phyloP scores from a whole-genome alignment of 495 filamentous ascomycete genomes.

The Hypoxylon lienhwacheense region DNA sequence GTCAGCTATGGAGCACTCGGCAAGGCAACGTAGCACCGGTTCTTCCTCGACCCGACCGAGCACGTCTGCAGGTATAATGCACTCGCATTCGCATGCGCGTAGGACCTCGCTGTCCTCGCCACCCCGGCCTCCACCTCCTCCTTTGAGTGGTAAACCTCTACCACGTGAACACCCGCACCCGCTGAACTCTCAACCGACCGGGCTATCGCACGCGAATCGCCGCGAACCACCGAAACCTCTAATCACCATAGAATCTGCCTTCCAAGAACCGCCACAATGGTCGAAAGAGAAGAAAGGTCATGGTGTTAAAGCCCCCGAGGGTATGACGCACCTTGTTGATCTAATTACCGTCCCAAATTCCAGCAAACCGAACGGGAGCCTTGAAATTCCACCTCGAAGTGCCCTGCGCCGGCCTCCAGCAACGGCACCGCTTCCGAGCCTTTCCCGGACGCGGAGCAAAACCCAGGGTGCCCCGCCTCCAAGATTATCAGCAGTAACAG shows the following conservation, averaged over 20 bases:
- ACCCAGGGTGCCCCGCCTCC: conserved; percentile 29
- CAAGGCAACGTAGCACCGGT: conserved; percentile 35
- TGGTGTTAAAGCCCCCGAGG: conserved; percentile 63
- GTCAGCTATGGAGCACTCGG: conserved; percentile 49
- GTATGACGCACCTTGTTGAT: conserved; percentile 63
- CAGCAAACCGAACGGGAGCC: conserved; percentile 1
- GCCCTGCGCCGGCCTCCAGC: conserved; percentile 24
- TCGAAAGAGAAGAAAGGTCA: conserved; percentile 62
- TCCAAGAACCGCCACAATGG: conserved; percentile 73
- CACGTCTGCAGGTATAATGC: conserved; percentile 20
- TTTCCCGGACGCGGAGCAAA: conserved; percentile 34
- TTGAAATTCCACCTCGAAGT: conserved; percentile 30
- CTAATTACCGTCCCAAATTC: conserved; percentile 28
- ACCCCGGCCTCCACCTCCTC: conserved; percentile 22
- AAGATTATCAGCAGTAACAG: conserved; percentile 4
- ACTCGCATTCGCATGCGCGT: conserved; percentile 16
- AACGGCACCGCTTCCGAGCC: conserved; percentile 22
- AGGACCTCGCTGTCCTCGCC: conserved; percentile 26
- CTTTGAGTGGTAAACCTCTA: conserved; percentile 12
- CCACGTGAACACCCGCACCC: conserved; percentile 23
- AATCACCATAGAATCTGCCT: conserved; percentile 74
- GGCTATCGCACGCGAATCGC: conserved; percentile 24
- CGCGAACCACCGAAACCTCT: conserved; percentile 54
- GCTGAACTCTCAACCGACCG: conserved; percentile 22
- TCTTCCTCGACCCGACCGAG: conserved; percentile 27